These are phyloP conservation scores for Penicillium sp. DNA, from an alignment of 2,329 filamentous ascomycete genomes.

Conservation along the genomic window DNA sequence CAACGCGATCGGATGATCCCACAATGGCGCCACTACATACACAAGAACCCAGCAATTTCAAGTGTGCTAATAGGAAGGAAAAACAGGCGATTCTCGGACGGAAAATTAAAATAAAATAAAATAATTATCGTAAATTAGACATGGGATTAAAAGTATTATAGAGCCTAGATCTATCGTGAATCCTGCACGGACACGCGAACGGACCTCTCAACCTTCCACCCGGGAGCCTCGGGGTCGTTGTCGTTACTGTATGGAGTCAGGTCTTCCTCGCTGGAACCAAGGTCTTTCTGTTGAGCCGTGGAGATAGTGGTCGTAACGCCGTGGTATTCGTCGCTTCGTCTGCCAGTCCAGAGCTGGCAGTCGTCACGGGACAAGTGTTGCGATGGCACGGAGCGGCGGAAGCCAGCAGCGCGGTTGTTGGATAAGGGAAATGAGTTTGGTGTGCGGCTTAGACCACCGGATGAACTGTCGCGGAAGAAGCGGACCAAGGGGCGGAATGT, in stretches of 20 bases:
- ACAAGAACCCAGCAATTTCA: not conserved
- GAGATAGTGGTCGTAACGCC: constrained; percentile 25
- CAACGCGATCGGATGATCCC: not conserved
- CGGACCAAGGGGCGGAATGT: constrained; percentile 46
- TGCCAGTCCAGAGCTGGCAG: constrained; percentile 19
- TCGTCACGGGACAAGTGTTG: constrained; percentile 8
- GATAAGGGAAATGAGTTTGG: constrained; percentile 19
- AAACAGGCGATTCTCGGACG: not conserved
- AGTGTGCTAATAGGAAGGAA: not conserved
- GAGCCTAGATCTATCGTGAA: not conserved
- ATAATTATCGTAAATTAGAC: not conserved
- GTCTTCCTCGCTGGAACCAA: constrained; percentile 22
- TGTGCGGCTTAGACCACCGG: constrained; percentile 10
- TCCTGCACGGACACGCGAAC: constrained; percentile 20
- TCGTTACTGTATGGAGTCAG: constrained; percentile 7
- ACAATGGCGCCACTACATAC: not conserved
- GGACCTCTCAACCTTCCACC: constrained; percentile 21
- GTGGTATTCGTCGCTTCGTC: constrained; percentile 17
- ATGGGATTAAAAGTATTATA: not conserved
- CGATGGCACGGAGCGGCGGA: constrained; percentile 8
- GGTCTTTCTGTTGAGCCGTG: constrained; percentile 7
- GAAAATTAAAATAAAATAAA: not conserved
- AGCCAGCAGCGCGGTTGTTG: constrained; percentile 9
- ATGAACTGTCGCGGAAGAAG: constrained; percentile 24
- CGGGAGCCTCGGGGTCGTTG: not conserved